Base-by-base conservation (phyloP, 139 green algal genomes). In the Picochlorum sp. region DNA sequence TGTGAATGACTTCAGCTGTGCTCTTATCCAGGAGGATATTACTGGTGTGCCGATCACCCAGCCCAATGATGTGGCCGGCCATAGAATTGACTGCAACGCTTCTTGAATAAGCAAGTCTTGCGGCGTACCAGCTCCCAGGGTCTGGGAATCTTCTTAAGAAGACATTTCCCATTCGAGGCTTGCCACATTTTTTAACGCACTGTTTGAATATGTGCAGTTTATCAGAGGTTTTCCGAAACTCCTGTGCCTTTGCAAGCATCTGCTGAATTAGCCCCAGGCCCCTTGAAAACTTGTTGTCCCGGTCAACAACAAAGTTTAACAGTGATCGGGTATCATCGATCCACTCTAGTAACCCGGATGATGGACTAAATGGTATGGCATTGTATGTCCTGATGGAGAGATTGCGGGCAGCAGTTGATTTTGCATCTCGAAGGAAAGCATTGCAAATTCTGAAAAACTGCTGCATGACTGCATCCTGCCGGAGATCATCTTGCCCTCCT, bases 401-500 rank as follows among this genome's bases (percentile, higher is more conserved):
- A 3, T 62, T 26, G 23, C 85, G 79, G 16, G 54, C 66, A 49
- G 63, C 24, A 4, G 86, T 78, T 16, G 67, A 71, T 4, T 62
- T 45, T 68, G 83, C 66, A 15, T 73, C 54, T 16, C 52, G 49
- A 30, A 98, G 76, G 58, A 97, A 75, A 9, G 60, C 50, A 66
- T 95, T 96, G 50, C 95, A 73, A 26, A 97, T 78, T 6, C 69
- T 74, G 57, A 98, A 98, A 71, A 96, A 88, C 78, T 98, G 92
- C 82, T 96, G 87, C 85, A 98, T 98, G 7, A 97, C 89, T 0
- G 92, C 92, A 58, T 98, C 92, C 82, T 98, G 90, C 0, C 87
- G 81, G 49, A 94, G 59, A 62, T 92, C 87, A 67, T 95, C 88
- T 59, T 85, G 86, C 21, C 86, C 86, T 32, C 71, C 78, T 70